Evolutionary conservation across 495 filamentous ascomycete genomes (phyloP).

Genomic region (Penicillium coprophilum): DNA sequence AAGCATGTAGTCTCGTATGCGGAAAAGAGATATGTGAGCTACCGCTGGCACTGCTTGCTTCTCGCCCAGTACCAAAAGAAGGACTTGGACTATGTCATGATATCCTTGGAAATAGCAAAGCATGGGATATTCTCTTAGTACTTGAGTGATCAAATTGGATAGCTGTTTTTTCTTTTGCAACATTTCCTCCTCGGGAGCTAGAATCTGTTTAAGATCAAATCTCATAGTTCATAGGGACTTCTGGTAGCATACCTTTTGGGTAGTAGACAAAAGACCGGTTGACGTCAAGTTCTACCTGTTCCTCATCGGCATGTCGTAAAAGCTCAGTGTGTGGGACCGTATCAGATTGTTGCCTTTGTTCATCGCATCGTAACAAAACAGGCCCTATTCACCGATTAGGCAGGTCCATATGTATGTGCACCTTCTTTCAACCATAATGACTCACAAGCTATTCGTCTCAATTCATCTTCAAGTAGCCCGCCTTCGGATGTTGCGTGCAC

Average conservation of each 20-base stretch:
- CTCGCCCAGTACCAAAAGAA: conserved; percentile 76
- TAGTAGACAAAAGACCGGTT: conserved; percentile 97
- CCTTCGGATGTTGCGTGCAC: conserved; percentile 67
- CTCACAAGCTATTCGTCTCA: conserved; percentile 84
- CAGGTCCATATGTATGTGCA: neutral
- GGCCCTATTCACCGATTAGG: conserved; percentile 61
- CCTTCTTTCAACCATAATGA: conserved; percentile 22
- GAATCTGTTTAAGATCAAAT: conserved; percentile 11
- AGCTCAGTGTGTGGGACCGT: conserved; percentile 53
- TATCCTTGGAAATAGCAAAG: conserved; percentile 98
- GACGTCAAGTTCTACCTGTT: conserved; percentile 88
- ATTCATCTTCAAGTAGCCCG: conserved; percentile 76
- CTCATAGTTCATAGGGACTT: neutral
- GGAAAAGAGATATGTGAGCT: conserved; percentile 76
- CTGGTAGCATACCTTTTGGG: conserved; percentile 63
- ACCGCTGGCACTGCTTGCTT: conserved; percentile 58
- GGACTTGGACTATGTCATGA: conserved; percentile 97
- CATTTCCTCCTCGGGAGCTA: conserved; percentile 56
- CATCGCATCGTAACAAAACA: conserved; percentile 64
- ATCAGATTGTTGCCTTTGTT: conserved; percentile 19
- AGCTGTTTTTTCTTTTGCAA: conserved; percentile 67
- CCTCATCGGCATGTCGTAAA: conserved; percentile 74
- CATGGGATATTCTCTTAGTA: conserved; percentile 77
- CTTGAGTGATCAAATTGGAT: conserved; percentile 69
- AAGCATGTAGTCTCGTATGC: conserved; percentile 97